Conservation (phyloP, 163 green algal species). For the Dunaliella salina region DNA sequence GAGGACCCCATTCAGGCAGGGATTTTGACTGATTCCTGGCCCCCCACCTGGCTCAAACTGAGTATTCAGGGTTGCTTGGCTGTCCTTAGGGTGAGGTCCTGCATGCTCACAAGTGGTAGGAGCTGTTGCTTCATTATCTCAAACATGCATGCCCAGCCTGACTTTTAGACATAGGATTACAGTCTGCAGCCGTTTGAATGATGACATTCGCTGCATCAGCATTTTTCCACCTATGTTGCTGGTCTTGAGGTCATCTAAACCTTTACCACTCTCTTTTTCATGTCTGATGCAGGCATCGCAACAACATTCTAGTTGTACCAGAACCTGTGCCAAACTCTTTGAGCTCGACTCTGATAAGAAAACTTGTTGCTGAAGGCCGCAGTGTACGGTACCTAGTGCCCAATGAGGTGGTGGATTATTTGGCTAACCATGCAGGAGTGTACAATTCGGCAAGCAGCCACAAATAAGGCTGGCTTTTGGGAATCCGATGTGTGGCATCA, state of each 20-base stretch:
- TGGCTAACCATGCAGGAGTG: constrained; percentile 18
- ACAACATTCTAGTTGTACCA: not conserved
- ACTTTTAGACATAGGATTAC: not conserved
- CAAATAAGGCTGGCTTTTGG: not conserved
- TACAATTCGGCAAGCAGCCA: not conserved
- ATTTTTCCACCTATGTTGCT: not conserved
- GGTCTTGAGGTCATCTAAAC: too few relatives aligned
- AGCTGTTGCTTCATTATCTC: too few relatives aligned
- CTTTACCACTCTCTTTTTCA: too few relatives aligned
- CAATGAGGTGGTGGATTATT: constrained; percentile 60
- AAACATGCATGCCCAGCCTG: not conserved
- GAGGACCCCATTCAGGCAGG: too few relatives aligned
- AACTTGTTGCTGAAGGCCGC: constrained; percentile 46
- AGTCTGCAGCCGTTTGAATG: too few relatives aligned
- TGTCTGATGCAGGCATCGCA: not conserved
- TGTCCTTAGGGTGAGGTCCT: too few relatives aligned
- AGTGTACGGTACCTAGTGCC: constrained; percentile 63
- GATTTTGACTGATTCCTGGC: too few relatives aligned
- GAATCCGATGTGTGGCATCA: too few relatives aligned
- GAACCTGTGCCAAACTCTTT: not conserved
- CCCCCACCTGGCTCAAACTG: too few relatives aligned
- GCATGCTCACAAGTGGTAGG: too few relatives aligned
- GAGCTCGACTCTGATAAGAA: constrained; percentile 11
- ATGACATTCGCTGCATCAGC: too few relatives aligned
- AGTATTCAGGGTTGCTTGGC: too few relatives aligned